Conservation (phyloP, 805 yeast species). For the Scheffersomyces stipitis region DNA sequence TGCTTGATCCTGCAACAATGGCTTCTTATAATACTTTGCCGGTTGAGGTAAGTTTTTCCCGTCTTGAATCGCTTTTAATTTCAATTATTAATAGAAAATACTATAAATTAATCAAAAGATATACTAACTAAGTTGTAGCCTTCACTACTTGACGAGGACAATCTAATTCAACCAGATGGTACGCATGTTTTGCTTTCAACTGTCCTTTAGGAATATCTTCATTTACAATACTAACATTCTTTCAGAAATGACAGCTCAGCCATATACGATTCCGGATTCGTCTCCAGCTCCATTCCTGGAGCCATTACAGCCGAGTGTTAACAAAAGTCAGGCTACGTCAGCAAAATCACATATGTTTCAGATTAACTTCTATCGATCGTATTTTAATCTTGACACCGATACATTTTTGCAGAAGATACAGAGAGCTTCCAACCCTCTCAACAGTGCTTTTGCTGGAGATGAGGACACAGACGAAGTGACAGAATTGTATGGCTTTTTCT, state of each 20-base stretch:
- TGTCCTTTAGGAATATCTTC: not conserved
- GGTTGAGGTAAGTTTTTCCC: too few relatives aligned
- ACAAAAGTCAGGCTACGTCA: slow-evolving; percentile 28
- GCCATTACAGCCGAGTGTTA: slow-evolving; percentile 12
- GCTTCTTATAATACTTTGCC: too few relatives aligned
- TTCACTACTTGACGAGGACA: slow-evolving; percentile 15
- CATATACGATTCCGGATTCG: slow-evolving; percentile 8
- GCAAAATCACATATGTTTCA: slow-evolving; percentile 47
- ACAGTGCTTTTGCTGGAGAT: slow-evolving; percentile 20
- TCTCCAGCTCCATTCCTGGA: slow-evolving; percentile 1
- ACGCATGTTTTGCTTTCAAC: slow-evolving; percentile 5
- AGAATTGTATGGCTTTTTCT: slow-evolving; percentile 85
- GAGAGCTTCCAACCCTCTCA: slow-evolving; percentile 57
- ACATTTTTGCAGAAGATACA: slow-evolving; percentile 58
- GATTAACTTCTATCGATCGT: slow-evolving; percentile 59
- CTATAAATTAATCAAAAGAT: too few relatives aligned
- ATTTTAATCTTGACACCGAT: slow-evolving; percentile 66
- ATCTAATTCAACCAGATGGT: slow-evolving; percentile 22
- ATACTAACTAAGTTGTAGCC: too few relatives aligned
- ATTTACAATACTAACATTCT: slow-evolving; percentile 4
- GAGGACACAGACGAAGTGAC: slow-evolving; percentile 33
- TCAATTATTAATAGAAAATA: too few relatives aligned
- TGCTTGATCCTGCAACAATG: too few relatives aligned
- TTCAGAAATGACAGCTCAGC: slow-evolving; percentile 7
- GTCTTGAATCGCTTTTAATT: too few relatives aligned